phyloP scores from a whole-genome alignment of 2,329 filamentous ascomycete species.

The Clarireedia homoeocarpa region DNA sequence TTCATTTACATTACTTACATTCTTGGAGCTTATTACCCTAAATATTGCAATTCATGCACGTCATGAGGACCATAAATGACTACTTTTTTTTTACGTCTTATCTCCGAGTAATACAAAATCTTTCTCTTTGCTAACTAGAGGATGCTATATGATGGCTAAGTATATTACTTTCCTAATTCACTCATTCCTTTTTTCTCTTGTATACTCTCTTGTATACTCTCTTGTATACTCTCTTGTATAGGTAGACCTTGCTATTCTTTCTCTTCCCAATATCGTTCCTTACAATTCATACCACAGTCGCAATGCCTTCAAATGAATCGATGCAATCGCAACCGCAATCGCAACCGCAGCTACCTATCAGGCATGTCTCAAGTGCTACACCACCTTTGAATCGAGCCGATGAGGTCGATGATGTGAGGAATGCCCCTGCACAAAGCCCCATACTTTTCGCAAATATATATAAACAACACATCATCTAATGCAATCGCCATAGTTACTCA shows the following conservation, averaged over 20 bases:
- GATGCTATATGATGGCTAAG: no score
- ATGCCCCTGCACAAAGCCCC: neutral
- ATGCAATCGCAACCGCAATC: neutral
- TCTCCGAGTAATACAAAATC: neutral
- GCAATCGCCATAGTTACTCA: slow-evolving; percentile 48
- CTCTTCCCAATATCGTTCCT: neutral
- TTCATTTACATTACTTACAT: no score
- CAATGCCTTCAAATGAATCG: neutral
- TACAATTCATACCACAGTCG: neutral
- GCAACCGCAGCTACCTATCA: slow-evolving; percentile 7
- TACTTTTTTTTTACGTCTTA: no score
- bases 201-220: neutral
- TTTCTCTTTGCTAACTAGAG: neutral
- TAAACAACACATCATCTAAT: slow-evolving; percentile 8
- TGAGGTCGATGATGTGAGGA: slow-evolving; percentile 40
- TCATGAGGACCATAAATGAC: neutral
- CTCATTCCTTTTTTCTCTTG: neutral
- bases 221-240: no score
- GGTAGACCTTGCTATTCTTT: no score
- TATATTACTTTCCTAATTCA: no score
- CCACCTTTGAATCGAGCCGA: slow-evolving; percentile 32
- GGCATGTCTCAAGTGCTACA: neutral
- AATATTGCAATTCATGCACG: neutral
- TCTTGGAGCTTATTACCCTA: no score
- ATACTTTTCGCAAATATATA: neutral